phyloP scores from a whole-genome alignment of 148 eudicot genomes.

The Amaranthus cruentus region DNA sequence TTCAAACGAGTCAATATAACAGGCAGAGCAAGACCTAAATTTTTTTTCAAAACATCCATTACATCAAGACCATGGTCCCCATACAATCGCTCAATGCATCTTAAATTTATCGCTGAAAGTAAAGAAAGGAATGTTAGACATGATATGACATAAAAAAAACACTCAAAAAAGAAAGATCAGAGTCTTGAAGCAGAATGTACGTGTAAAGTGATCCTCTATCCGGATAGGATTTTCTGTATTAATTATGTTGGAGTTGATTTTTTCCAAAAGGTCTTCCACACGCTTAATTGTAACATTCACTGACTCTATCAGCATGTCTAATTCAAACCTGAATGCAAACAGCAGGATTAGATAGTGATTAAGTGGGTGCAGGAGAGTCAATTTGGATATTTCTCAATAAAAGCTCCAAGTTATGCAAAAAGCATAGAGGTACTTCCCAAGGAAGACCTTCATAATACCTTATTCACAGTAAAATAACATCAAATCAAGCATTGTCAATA shows the following conservation, averaged over 20 bases:
- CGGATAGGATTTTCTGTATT: constrained; percentile 53
- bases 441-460: neutral
- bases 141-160: constrained; percentile 4
- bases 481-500: neutral
- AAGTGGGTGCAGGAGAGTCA: neutral
- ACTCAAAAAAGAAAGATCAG: constrained; percentile 1
- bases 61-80: constrained; percentile 97
- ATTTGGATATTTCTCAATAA: neutral
- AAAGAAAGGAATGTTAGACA: constrained; percentile 26
- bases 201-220: constrained; percentile 63
- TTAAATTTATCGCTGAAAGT: constrained; percentile 60
- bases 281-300: constrained; percentile 68
- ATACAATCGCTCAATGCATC: constrained; percentile 88
- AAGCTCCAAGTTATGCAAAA: neutral
- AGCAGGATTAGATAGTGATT: neutral
- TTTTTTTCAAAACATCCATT: constrained; percentile 73
- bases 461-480: neutral
- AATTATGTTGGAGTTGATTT: constrained; percentile 46
- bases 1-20: constrained; percentile 86
- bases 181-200: constrained; percentile 29
- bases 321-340: constrained; percentile 60
- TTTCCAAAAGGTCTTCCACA: constrained; percentile 76
- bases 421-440: neutral
- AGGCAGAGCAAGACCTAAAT: constrained; percentile 73
- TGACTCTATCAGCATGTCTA: constrained; percentile 90